phyloP scores from a whole-genome alignment of 371 early-diverging fungal species.

The Rhizopus arrhizus region DNA sequence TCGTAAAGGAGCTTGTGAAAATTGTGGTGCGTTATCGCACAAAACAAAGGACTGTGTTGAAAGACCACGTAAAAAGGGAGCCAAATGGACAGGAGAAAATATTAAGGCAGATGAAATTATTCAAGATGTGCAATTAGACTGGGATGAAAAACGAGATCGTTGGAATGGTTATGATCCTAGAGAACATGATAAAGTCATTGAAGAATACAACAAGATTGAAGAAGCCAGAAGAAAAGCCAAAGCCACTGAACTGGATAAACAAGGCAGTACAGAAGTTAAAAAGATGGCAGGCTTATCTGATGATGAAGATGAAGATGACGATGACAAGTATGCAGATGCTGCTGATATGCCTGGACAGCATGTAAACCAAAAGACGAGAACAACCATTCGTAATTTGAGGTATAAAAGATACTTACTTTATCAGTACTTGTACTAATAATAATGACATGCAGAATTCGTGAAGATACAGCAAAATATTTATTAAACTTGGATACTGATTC shows the following conservation, averaged over 20 bases:
- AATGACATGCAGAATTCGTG: conserved; percentile 76
- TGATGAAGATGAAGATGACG: conserved; percentile 80
- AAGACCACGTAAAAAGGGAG: conserved; percentile 87
- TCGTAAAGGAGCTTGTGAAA: conserved; percentile 95
- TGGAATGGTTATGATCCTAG: conserved; percentile 96
- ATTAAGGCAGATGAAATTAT: conserved; percentile 87
- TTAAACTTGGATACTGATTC: conserved; percentile 92
- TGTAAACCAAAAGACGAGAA: conserved; percentile 87
- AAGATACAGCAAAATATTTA: conserved; percentile 98
- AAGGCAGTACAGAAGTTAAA: conserved; percentile 60
- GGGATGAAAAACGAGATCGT: conserved; percentile 95
- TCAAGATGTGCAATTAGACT: conserved; percentile 78
- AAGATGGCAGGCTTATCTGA: conserved; percentile 59
- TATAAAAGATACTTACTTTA: conserved; percentile 17
- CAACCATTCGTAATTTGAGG: conserved; percentile 94
- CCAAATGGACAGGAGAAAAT: conserved; percentile 85
- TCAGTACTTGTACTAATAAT: neutral
- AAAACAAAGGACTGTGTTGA: conserved; percentile 94
- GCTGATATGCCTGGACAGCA: conserved; percentile 91
- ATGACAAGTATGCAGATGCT: conserved; percentile 89
- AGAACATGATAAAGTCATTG: conserved; percentile 77
- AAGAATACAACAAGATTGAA: conserved; percentile 92
- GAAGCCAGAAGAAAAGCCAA: conserved; percentile 83
- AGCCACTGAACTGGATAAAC: conserved; percentile 76
- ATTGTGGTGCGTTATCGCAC: conserved; percentile 95